Conservation (phyloP, 257 asterid genomes). For the Ilex asprella region DNA sequence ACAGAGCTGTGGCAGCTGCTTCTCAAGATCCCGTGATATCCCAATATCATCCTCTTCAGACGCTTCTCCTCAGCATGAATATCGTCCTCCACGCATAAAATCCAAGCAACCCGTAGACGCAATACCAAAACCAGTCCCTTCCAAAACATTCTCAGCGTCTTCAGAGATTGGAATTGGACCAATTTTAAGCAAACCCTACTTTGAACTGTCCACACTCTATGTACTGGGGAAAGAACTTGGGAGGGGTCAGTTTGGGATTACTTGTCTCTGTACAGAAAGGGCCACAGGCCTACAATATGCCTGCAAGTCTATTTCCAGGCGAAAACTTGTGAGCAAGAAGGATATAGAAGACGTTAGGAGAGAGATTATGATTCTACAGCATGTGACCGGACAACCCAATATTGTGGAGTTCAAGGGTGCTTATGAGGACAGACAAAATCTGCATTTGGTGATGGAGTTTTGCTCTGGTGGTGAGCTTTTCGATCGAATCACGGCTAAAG, state of each 20-base stretch:
- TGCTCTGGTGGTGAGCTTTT: slow-evolving; percentile 67
- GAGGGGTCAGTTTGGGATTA: slow-evolving; percentile 61
- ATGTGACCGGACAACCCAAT: slow-evolving; percentile 56
- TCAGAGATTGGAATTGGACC: slow-evolving; percentile 12
- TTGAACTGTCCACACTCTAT: slow-evolving; percentile 38
- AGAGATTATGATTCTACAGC: slow-evolving; percentile 52
- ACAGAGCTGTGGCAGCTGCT: slow-evolving; percentile 18
- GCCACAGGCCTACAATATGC: slow-evolving; percentile 35
- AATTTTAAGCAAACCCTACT: slow-evolving; percentile 32
- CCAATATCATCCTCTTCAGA: slow-evolving; percentile 51
- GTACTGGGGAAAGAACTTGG: slow-evolving; percentile 45
- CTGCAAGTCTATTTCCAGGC: slow-evolving; percentile 47
- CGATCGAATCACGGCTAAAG: slow-evolving; percentile 51
- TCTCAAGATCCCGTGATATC: slow-evolving; percentile 42
- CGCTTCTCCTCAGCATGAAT: slow-evolving; percentile 19
- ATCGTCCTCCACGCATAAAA: slow-evolving; percentile 20
- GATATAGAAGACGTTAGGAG: slow-evolving; percentile 35
- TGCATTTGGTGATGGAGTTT: slow-evolving; percentile 60
- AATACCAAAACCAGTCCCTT: background rate
- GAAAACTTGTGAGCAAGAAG: slow-evolving; percentile 29
- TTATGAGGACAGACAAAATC: slow-evolving; percentile 33
- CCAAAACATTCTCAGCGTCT: background rate
- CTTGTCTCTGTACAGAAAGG: slow-evolving; percentile 50
- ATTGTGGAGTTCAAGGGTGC: slow-evolving; percentile 64
- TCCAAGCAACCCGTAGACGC: slow-evolving; percentile 15